phyloP scores from a whole-genome alignment of 192 early-diverging fungal genomes.

The Irineochytrium annulatum region DNA sequence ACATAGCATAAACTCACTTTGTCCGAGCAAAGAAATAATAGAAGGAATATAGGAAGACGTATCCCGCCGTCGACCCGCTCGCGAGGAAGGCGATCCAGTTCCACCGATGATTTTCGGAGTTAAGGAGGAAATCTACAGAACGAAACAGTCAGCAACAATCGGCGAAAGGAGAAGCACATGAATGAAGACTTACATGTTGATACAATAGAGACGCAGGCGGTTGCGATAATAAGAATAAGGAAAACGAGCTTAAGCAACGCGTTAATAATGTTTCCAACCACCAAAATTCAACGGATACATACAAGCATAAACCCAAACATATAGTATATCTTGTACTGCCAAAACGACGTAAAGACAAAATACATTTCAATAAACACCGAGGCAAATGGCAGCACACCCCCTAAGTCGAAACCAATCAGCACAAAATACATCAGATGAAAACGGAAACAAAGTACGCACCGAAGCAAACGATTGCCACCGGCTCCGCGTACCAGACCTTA shows the following conservation, averaged over 20 bases:
- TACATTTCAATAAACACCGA: conserved; percentile 96
- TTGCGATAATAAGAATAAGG: conserved; percentile 76
- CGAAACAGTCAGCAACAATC: background rate
- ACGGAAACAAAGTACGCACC: conserved; percentile 28
- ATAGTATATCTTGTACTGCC: conserved; percentile 88
- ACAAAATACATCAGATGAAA: too few species aligned
- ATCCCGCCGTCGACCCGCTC: conserved; percentile 76
- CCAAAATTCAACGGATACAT: background rate
- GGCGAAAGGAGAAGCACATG: conserved; percentile 3
- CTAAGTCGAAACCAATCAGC: too few species aligned
- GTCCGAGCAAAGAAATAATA: conserved; percentile 80
- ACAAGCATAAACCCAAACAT: conserved; percentile 88
- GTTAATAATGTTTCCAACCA: background rate
- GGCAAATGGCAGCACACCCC: conserved; percentile 86
- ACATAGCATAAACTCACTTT: conserved; percentile 42
- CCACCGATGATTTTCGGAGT: conserved; percentile 84
- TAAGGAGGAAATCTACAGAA: conserved; percentile 71
- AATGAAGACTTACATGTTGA: conserved; percentile 58
- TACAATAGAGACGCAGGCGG: conserved; percentile 80
- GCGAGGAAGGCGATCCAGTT: conserved; percentile 88
- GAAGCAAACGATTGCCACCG: conserved; percentile 63
- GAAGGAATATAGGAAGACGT: conserved; percentile 85
- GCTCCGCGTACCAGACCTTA: conserved; percentile 69
- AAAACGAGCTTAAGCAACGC: conserved; percentile 60
- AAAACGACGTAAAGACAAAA: conserved; percentile 93